Evolutionary conservation across 2,329 filamentous ascomycete species (phyloP), one percentile per base, ranked within the genome.

Genomic region (Periconia digitata): DNA sequence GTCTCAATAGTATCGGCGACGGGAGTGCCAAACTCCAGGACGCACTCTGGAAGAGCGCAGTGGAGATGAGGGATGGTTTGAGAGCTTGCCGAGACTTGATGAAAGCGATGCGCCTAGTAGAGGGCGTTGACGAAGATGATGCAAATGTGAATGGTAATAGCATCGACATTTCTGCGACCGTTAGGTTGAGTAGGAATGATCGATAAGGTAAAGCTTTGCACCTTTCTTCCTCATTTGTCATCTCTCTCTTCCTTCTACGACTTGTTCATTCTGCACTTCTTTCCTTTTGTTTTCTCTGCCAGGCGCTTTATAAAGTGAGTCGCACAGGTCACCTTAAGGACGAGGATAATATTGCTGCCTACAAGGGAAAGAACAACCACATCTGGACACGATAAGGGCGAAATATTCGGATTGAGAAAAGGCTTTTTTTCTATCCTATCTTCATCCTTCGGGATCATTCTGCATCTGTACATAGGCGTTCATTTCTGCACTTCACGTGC

Each of bases 11-110:
- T 15, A 21, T 40, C 16, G 38, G 38, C 18, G 21, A 23, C 3
- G 38, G 38, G 13, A 56, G 61, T 3, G 37, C 38, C 3, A 64
- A 69, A 29, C 23, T 71, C 54, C 54, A 59, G 29, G 56, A 66
- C n/a, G 47, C 59, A 45, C 44, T 71, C 32, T 61, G 64, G 34
- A 64, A 63, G 56, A 59, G 59, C 22, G 60, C 59, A n/a, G 47
- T 59, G 27, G 66, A 70, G 41, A 24, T 71, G 16, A 47, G 63
- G 16, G 64, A 69, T 22, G 68, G 65, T 1, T 50, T 64, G 16
- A 46, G 64, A 22, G 63, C 67, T 17, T 53, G 58, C 21, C 48
- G 66, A 18, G 65, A 68, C 46, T 36, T 70, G 42, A 39, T 71
- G n/a, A 54, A 60, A 43, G 60, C 62, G 5, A 67, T 69, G 64